phyloP scores from a whole-genome alignment of 2,329 filamentous ascomycete genomes.

The Myriosclerotinia scirpicola region DNA sequence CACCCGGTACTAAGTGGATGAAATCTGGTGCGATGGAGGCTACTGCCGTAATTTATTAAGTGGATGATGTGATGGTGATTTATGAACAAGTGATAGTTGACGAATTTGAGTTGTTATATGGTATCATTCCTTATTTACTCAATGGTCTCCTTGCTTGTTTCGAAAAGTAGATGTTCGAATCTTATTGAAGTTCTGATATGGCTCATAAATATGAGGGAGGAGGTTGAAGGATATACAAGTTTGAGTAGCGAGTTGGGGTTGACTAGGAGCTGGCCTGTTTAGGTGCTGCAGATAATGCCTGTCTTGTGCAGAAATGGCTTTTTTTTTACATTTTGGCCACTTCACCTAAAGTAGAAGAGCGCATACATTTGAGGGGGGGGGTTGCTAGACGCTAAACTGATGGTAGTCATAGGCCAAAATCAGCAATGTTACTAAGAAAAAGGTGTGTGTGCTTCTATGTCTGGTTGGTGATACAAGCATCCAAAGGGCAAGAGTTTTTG shows the following conservation, averaged over 20 bases:
- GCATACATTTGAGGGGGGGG: neutral
- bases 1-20: conserved; percentile 29
- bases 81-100: conserved; percentile 18
- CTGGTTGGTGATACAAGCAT: conserved; percentile 6
- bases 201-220: conserved; percentile 19
- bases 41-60: conserved; percentile 28
- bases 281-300: conserved; percentile 28
- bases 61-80: conserved; percentile 33
- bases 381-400: conserved; percentile 14
- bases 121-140: conserved; percentile 25
- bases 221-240: conserved; percentile 33
- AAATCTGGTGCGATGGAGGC: conserved; percentile 28
- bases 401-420: conserved; percentile 16
- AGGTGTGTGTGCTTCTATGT: conserved; percentile 7
- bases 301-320: conserved; percentile 29
- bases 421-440: neutral
- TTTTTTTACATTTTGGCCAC: conserved; percentile 24
- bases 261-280: conserved; percentile 29
- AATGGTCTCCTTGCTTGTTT: conserved; percentile 2
- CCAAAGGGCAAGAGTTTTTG: neutral
- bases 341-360: conserved; percentile 1
- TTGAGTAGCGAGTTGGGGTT: conserved; percentile 24
- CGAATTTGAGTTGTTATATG: conserved; percentile 25
- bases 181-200: conserved; percentile 12
- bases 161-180: conserved; percentile 12